These are phyloP conservation scores for Venturia effusa DNA, from an alignment of 2,329 filamentous ascomycete species.

Conservation along the genomic window DNA sequence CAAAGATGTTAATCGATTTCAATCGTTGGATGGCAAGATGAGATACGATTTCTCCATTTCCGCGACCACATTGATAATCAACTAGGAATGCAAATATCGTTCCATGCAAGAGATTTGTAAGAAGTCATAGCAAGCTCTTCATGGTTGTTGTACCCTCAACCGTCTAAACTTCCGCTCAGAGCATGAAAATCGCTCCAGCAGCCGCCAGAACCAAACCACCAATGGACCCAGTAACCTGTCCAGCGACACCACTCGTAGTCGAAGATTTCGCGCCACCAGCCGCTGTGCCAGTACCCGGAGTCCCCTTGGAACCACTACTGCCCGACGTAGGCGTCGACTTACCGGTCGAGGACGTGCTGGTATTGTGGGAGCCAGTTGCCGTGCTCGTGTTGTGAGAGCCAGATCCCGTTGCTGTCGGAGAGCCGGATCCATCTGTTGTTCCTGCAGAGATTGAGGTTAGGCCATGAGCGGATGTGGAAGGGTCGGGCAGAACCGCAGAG, in stretches of 20 bases:
- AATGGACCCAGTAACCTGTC: background rate
- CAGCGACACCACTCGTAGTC: background rate
- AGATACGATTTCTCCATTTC: too few species aligned
- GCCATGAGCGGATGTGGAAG: background rate
- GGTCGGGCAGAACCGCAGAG: background rate
- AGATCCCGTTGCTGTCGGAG: background rate
- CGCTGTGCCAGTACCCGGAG: background rate
- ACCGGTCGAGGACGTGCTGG: background rate
- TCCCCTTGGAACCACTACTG: background rate
- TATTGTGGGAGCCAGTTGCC: background rate
- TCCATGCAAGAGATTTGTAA: background rate
- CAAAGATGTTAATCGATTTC: background rate
- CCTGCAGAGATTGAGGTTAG: background rate
- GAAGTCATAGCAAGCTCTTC: too few species aligned
- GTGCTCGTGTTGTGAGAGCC: background rate
- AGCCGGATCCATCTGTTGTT: background rate
- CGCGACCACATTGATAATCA: background rate
- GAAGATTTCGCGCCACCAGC: background rate
- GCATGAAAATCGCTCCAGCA: background rate
- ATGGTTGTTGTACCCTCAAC: background rate
- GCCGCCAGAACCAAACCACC: slow-evolving; percentile 1
- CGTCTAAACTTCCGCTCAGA: background rate
- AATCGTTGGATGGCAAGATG: too few species aligned
- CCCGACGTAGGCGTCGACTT: background rate
- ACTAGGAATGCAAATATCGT: background rate